Evolutionary conservation across 1,139 yeast genomes (phyloP).

Genomic region (Yamadazyma atmosphaerica): DNA sequence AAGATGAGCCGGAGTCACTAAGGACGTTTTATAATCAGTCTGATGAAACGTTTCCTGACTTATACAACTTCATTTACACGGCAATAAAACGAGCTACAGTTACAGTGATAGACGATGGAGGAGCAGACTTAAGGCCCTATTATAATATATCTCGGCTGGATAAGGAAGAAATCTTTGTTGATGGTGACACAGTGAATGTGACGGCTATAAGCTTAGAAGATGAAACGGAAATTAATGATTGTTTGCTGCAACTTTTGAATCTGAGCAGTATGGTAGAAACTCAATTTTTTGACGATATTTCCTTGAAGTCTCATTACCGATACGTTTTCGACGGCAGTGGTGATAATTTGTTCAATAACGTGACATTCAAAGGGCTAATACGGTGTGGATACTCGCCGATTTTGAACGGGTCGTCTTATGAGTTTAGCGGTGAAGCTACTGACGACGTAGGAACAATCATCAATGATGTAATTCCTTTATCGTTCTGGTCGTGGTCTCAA

Average conservation of each 20-base stretch:
- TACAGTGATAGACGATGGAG: conserved; percentile 30
- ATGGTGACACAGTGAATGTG: conserved; percentile 14
- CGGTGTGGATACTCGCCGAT: conserved; percentile 64
- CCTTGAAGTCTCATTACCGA: conserved; percentile 35
- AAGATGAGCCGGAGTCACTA: conserved; percentile 1
- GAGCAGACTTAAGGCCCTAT: conserved; percentile 8
- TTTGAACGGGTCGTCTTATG: conserved; percentile 37
- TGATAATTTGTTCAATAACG: conserved; percentile 28
- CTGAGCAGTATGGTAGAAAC: background rate
- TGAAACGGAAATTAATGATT: too few relatives aligned
- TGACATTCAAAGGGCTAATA: conserved; percentile 34
- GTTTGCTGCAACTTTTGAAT: conserved; percentile 8
- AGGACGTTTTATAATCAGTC: conserved; percentile 24
- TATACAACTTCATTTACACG: conserved; percentile 42
- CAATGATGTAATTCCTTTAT: conserved; percentile 25
- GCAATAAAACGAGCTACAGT: conserved; percentile 43
- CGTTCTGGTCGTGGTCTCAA: conserved; percentile 63
- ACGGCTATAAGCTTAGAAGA: too few relatives aligned
- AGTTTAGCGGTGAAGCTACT: conserved; percentile 17
- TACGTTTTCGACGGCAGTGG: conserved; percentile 33
- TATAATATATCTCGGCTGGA: conserved; percentile 21
- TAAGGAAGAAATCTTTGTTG: conserved; percentile 21
- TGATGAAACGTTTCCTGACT: conserved; percentile 34
- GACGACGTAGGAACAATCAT: conserved; percentile 18
- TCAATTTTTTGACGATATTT: conserved; percentile 16